These are phyloP conservation scores for Penicillium sp. DNA, from an alignment of 2,329 filamentous ascomycete species.

Conservation along the genomic window DNA sequence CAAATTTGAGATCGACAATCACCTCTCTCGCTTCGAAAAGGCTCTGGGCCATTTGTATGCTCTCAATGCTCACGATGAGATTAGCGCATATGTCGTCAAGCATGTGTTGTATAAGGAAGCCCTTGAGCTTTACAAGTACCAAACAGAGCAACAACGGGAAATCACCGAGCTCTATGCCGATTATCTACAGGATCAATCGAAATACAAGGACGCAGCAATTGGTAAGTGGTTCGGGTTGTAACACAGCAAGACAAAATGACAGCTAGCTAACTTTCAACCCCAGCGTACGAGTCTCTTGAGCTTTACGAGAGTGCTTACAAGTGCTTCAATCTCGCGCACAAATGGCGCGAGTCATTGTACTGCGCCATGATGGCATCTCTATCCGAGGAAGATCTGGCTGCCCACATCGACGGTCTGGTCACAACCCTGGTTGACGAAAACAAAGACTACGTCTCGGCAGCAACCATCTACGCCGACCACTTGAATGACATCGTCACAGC, in stretches of 20 bases:
- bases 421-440: conserved; percentile 73
- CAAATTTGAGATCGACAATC: conserved; percentile 82
- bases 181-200: conserved; percentile 70
- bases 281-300: conserved; percentile 78
- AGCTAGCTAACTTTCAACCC: conserved; percentile 7
- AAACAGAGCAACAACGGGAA: conserved; percentile 61
- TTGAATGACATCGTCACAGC: conserved; percentile 69
- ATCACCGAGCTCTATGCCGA: conserved; percentile 78
- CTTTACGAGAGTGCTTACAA: conserved; percentile 72
- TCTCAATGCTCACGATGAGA: conserved; percentile 71
- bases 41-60: conserved; percentile 74
- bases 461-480: conserved; percentile 77
- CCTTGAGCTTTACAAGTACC: conserved; percentile 80
- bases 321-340: conserved; percentile 78
- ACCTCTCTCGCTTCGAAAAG: conserved; percentile 73
- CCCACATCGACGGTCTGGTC: conserved; percentile 71
- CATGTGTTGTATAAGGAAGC: conserved; percentile 76
- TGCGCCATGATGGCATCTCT: conserved; percentile 69
- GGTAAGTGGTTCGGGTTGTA: conserved; percentile 31
- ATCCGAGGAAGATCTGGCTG: conserved; percentile 57
- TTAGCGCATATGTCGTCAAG: conserved; percentile 73
- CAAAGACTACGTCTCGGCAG: conserved; percentile 79
- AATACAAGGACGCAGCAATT: conserved; percentile 81
- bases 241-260: neutral
- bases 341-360: conserved; percentile 89